These are phyloP conservation scores for Hordeum pubiflorum DNA, from an alignment of 202 grass and related monocot species.

Conservation along the genomic window DNA sequence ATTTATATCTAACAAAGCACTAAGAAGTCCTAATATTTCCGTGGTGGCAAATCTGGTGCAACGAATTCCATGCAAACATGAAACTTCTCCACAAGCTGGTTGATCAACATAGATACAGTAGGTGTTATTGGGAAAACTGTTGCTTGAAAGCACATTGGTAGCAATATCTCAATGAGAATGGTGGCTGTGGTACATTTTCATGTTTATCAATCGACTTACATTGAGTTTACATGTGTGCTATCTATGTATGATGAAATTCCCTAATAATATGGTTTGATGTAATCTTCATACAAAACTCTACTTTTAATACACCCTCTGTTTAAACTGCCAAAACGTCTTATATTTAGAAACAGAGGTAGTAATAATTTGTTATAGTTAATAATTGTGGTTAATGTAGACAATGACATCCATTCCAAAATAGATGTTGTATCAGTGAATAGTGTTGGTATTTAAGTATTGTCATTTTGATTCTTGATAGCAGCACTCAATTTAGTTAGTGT, in stretches of 20 bases:
- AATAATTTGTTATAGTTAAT: background rate
- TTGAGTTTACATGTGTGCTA: background rate
- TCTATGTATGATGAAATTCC: background rate
- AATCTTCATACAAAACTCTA: background rate
- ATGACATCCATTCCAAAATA: background rate
- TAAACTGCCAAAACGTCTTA: too few relatives aligned
- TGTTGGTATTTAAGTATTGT: background rate
- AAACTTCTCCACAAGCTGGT: background rate
- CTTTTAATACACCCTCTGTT: background rate
- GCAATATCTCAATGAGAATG: background rate
- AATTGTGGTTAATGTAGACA: background rate
- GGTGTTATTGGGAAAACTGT: background rate
- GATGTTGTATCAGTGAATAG: background rate
- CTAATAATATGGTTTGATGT: conserved; percentile 6
- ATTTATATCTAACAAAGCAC: conserved; percentile 5
- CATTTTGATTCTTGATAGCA: background rate
- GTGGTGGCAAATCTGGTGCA: background rate
- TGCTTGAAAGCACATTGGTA: background rate
- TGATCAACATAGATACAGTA: background rate
- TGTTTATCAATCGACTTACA: background rate
- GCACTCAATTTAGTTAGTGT: background rate
- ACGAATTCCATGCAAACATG: background rate
- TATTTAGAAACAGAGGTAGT: background rate
- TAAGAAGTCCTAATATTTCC: background rate
- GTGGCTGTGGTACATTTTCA: background rate